These are phyloP conservation scores for Penicillium coffeae DNA, from an alignment of 495 filamentous ascomycete species.

Conservation along the genomic window DNA sequence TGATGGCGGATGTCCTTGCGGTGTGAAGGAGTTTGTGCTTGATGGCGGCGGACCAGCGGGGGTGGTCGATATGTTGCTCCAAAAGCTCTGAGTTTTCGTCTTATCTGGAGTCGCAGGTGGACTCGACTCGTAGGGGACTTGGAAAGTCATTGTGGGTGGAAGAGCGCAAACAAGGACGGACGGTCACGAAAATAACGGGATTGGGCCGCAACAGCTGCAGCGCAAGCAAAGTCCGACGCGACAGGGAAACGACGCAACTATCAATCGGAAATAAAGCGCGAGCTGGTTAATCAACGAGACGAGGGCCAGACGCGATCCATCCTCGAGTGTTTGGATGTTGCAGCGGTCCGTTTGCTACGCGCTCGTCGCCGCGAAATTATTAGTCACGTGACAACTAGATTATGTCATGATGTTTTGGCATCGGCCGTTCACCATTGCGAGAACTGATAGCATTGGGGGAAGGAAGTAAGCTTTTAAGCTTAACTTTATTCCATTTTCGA, in stretches of 20 bases:
- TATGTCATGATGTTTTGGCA: background rate
- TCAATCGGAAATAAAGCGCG: background rate
- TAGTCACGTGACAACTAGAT: constrained; percentile 1
- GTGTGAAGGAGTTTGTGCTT: constrained; percentile 66
- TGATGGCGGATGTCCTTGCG: constrained; percentile 63
- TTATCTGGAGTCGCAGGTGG: constrained; percentile 43
- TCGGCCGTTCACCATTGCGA: background rate
- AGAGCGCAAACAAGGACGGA: constrained; percentile 5
- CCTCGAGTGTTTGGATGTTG: constrained; percentile 3
- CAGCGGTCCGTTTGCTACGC: constrained; percentile 1
- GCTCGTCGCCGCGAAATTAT: constrained; percentile 4
- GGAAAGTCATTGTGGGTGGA: constrained; percentile 35
- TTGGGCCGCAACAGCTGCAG: constrained; percentile 26
- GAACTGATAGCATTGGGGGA: background rate
- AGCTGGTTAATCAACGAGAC: background rate
- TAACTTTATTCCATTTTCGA: too few species aligned
- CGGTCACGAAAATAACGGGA: constrained; percentile 10
- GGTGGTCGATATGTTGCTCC: constrained; percentile 65
- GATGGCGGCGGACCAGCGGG: constrained; percentile 73
- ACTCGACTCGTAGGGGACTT: constrained; percentile 34
- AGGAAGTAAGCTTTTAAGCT: too few species aligned
- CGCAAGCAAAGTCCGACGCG: constrained; percentile 2
- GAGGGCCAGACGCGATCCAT: constrained; percentile 2
- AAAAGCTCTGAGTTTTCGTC: constrained; percentile 35
- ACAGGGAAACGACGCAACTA: background rate